These are phyloP conservation scores for Trichomonascaceae sp. DNA, from an alignment of 1,139 yeast genomes.

Conservation along the genomic window DNA sequence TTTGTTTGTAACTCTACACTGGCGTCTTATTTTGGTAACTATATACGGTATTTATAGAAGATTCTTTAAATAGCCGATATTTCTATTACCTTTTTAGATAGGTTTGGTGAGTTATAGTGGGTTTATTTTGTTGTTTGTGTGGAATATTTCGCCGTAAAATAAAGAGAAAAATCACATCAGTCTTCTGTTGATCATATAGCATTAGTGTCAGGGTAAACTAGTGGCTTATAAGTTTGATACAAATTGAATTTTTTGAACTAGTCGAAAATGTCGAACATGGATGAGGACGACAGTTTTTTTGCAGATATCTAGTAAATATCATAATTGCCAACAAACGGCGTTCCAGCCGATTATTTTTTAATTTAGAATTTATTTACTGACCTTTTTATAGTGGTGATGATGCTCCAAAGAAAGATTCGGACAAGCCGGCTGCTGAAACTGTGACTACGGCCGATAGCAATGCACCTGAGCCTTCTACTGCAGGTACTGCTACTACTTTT, in stretches of 20 bases:
- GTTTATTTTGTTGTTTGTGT: neutral
- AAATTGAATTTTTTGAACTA: slow-evolving; percentile 1
- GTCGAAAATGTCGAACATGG: slow-evolving; percentile 49
- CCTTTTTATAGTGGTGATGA: slow-evolving; percentile 31
- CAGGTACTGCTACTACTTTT: slow-evolving; percentile 13
- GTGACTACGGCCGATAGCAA: slow-evolving; percentile 18
- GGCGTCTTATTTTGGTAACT: neutral
- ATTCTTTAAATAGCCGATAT: neutral
- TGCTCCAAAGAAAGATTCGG: slow-evolving; percentile 15
- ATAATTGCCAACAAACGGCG: slow-evolving; percentile 4
- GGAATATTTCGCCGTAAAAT: neutral
- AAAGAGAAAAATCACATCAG: neutral
- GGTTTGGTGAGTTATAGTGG: slow-evolving; percentile 1
- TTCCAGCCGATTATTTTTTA: slow-evolving; percentile 6
- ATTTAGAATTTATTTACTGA: slow-evolving; percentile 7
- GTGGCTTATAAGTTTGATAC: slow-evolving; percentile 5
- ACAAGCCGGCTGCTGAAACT: slow-evolving; percentile 18
- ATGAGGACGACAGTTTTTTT: slow-evolving; percentile 80
- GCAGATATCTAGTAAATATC: slow-evolving; percentile 59
- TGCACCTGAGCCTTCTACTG: slow-evolving; percentile 8
- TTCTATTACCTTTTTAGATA: neutral
- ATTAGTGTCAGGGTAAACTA: slow-evolving; percentile 1
- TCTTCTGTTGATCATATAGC: slow-evolving; percentile 1
- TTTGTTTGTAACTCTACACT: neutral
- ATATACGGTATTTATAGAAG: slow-evolving; percentile 4